These are phyloP conservation scores for Rhodotorula sp. DNA, from an alignment of 1,284 basidiomycete genomes.

Conservation along the genomic window DNA sequence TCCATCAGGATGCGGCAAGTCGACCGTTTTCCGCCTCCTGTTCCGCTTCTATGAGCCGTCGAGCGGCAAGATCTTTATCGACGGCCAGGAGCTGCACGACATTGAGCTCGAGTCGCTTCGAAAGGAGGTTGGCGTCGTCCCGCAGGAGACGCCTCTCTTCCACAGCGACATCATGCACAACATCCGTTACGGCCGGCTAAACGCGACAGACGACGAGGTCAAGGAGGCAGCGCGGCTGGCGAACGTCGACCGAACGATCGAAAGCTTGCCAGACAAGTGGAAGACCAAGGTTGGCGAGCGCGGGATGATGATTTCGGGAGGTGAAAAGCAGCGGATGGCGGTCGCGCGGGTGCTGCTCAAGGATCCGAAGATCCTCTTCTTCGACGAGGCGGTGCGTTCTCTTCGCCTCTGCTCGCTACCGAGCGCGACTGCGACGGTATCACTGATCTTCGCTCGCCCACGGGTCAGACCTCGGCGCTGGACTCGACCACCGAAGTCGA, in stretches of 20 bases:
- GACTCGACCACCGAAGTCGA: constrained; percentile 93
- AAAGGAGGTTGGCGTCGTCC: constrained; percentile 82
- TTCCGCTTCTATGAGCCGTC: constrained; percentile 91
- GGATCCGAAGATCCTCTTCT: constrained; percentile 92
- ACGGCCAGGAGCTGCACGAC: constrained; percentile 78
- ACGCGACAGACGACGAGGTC: constrained; percentile 86
- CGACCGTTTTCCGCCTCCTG: constrained; percentile 88
- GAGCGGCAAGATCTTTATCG: constrained; percentile 75
- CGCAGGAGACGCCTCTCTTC: constrained; percentile 96
- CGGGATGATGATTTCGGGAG: constrained; percentile 95
- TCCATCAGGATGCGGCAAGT: constrained; percentile 96
- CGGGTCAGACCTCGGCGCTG: constrained; percentile 76
- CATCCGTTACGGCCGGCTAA: constrained; percentile 85
- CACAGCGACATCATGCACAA: constrained; percentile 94
- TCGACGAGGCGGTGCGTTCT: constrained; percentile 83
- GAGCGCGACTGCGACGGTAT: neutral
- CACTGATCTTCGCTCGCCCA: neutral
- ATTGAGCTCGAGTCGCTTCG: constrained; percentile 73
- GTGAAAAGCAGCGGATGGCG: constrained; percentile 94
- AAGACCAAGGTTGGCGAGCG: constrained; percentile 89
- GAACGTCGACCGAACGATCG: constrained; percentile 78
- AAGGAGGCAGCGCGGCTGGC: constrained; percentile 77
- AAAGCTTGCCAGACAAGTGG: constrained; percentile 79
- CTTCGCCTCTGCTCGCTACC: constrained; percentile 26
- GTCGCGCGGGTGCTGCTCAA: constrained; percentile 90